These are phyloP conservation scores for Alternaria angustiovoidea DNA, from an alignment of 2,329 filamentous ascomycete genomes.

Conservation along the genomic window DNA sequence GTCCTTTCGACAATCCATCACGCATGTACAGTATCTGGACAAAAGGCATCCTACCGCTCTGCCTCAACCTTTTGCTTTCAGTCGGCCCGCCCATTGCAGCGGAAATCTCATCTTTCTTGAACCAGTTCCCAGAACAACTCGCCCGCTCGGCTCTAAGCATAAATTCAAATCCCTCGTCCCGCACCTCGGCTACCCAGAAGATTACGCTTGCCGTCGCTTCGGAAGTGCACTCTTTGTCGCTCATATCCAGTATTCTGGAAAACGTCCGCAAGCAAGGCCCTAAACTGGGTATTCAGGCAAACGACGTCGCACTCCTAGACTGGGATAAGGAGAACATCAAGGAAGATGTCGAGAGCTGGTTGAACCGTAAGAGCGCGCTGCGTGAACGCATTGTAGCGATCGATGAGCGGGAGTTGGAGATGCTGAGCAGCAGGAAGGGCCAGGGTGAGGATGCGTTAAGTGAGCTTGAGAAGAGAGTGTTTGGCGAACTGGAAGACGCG, in stretches of 20 bases:
- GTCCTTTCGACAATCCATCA: constrained; percentile 78
- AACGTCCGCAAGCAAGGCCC: constrained; percentile 64
- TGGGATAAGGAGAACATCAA: constrained; percentile 78
- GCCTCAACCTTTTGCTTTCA: constrained; percentile 84
- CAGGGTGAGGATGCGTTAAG: constrained; percentile 52
- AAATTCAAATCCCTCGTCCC: constrained; percentile 57
- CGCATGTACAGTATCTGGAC: constrained; percentile 91
- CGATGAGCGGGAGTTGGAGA: constrained; percentile 74
- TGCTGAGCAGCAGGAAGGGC: constrained; percentile 52
- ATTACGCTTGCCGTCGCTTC: constrained; percentile 77
- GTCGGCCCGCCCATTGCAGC: constrained; percentile 82
- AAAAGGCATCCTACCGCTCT: constrained; percentile 84
- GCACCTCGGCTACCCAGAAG: constrained; percentile 52
- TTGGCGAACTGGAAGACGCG: constrained; percentile 54
- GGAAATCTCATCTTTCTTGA: constrained; percentile 86
- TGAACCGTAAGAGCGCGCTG: constrained; percentile 73
- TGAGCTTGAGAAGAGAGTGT: constrained; percentile 77
- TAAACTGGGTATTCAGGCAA: constrained; percentile 59
- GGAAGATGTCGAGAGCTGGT: constrained; percentile 85
- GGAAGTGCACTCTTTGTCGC: constrained; percentile 79
- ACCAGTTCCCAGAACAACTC: constrained; percentile 85
- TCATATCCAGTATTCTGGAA: constrained; percentile 76
- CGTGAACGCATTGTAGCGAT: constrained; percentile 77
- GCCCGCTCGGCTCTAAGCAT: constrained; percentile 75
- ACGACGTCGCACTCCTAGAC: constrained; percentile 73